Base-by-base conservation (phyloP, 1,139 yeast species). In the Chernovozyma sophiae-reginae region DNA sequence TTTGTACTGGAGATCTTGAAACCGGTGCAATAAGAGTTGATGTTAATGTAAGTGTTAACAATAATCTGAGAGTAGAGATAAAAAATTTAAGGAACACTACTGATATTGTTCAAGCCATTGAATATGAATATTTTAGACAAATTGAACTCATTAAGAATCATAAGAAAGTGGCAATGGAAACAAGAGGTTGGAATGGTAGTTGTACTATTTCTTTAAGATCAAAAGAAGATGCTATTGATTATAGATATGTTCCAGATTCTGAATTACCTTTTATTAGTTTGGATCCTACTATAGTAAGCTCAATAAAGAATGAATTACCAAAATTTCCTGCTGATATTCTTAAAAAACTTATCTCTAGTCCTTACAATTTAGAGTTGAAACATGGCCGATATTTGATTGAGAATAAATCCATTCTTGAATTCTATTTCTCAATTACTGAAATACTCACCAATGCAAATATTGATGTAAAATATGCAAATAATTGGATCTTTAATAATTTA, bases 1-100 rank as follows among this genome's bases (percentile, higher is more conserved):
- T 92, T 2, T 87, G 96, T 48, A 73, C 94, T 0, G 97, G 97
- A 17, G 96, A 89, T 48, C 67, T 92, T 50, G 98, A 92, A 53
- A 79, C 90, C 0, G 98, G 98, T 7, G 94, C 97, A 0, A 83
- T 94, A 72, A 72, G 99, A 51, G 95, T 90, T 3, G 99, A 92
- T 54, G 97, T 89, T 7, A 92, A 92, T 50, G 74, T 92, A 14
- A 86, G 95, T 32, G 80, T 92, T 3, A 77, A 77, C 40, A 79
- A 76, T 20, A 76, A 79, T 37, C 73, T 80, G 32, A 62, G 97
- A 42, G 89, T 90, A 19, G 98, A 92, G 51, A 74, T 92, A 49
- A 94, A 92, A 54, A 92, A 94, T 56, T 64, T 92, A 47, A 86
- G 95, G 13, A 86, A 90, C 33, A 81, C 90, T 0, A 72, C 89